Percentiles rank a stretch among this genome's conserved stretches.
phyloP scores from a whole-genome alignment of 1,284 basidiomycete genomes.

The Amylostereum chailletii region DNA sequence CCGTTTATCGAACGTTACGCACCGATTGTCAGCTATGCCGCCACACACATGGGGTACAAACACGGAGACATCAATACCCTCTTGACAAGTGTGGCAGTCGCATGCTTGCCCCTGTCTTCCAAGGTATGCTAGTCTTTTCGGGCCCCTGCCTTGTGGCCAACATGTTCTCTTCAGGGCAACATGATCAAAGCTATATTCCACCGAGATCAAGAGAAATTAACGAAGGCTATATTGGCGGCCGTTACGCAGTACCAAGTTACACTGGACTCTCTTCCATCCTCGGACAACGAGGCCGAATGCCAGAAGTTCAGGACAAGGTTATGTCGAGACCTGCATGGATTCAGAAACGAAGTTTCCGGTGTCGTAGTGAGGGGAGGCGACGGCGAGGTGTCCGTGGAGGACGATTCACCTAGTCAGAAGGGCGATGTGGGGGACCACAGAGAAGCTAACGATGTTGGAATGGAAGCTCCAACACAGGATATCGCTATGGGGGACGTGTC shows the following conservation, averaged over 20 bases:
- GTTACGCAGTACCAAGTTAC: slow-evolving; percentile 42
- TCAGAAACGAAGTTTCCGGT: slow-evolving; percentile 8
- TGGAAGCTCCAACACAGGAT: too few species aligned
- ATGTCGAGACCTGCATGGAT: slow-evolving; percentile 36
- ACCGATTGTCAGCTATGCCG: slow-evolving; percentile 46
- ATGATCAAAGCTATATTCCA: slow-evolving; percentile 50
- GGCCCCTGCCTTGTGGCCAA: not conserved
- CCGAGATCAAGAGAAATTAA: slow-evolving; percentile 27
- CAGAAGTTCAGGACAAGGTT: slow-evolving; percentile 35
- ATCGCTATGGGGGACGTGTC: too few species aligned
- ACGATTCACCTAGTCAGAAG: too few species aligned
- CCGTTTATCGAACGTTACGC: slow-evolving; percentile 57
- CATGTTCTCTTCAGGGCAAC: slow-evolving; percentile 37
- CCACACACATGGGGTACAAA: slow-evolving; percentile 33
- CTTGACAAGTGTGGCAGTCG: slow-evolving; percentile 42
- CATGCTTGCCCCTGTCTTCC: slow-evolving; percentile 53
- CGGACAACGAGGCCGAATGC: slow-evolving; percentile 36
- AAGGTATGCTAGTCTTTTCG: slow-evolving; percentile 34
- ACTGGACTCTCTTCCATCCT: slow-evolving; percentile 44
- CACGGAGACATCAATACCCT: slow-evolving; percentile 33
- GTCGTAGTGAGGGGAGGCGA: too few species aligned
- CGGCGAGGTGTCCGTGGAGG: too few species aligned
- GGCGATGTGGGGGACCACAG: too few species aligned
- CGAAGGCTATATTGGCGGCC: slow-evolving; percentile 26
- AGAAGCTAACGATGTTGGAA: too few species aligned